Percentiles rank a stretch among this genome's conserved stretches.
These are phyloP conservation scores for Coprinopsis strossmayeri DNA, from an alignment of 768 basidiomycete genomes.

Conservation along the genomic window DNA sequence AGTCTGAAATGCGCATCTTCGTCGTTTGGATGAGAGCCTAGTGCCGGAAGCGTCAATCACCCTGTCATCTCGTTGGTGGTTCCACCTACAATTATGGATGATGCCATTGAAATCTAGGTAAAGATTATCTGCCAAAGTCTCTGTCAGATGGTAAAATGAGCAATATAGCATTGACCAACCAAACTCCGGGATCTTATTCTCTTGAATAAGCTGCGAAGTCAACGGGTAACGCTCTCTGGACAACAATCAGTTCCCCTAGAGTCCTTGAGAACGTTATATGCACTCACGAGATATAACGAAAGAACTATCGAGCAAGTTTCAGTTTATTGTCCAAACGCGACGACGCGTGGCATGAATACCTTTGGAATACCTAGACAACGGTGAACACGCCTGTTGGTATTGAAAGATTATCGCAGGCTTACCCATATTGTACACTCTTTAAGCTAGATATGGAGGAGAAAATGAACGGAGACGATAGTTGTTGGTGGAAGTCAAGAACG, in stretches of 20 bases:
- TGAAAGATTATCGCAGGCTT: neutral
- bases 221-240: conserved; percentile 92
- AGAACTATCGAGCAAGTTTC: conserved; percentile 56
- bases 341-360: conserved; percentile 29
- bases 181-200: conserved; percentile 99
- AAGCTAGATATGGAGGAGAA: neutral
- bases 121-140: conserved; percentile 56
- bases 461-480: neutral
- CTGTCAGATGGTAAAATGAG: conserved; percentile 3
- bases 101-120: conserved; percentile 95
- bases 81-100: conserved; percentile 68
- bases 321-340: conserved; percentile 1
- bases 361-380: conserved; percentile 50
- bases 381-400: neutral
- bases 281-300: conserved; percentile 89
- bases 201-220: conserved; percentile 95
- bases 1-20: conserved; percentile 93
- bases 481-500: too few species aligned
- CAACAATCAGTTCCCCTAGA: neutral
- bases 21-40: conserved; percentile 94
- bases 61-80: neutral
- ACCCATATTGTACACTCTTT: conserved; percentile 11
- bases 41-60: neutral
- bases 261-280: neutral
- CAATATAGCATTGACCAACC: conserved; percentile 39